Percentiles rank a stretch among this genome's conserved stretches.
phyloP scores from a whole-genome alignment of 73 alveolate genomes.

The Stentor roeselii region DNA sequence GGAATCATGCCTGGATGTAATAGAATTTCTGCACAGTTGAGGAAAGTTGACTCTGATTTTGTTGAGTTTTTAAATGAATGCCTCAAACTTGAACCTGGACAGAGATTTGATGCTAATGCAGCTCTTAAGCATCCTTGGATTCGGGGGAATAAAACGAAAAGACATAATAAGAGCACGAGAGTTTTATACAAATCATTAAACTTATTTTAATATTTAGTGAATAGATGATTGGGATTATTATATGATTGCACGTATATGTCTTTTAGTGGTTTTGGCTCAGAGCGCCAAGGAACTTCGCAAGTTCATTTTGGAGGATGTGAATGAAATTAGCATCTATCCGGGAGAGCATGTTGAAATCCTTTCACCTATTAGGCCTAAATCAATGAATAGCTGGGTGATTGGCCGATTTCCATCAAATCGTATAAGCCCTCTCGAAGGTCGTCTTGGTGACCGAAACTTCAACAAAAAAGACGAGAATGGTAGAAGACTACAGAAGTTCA shows the following conservation, averaged over 20 bases:
- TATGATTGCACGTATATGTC: background rate
- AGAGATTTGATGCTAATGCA: too few relatives aligned
- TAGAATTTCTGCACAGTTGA: too few relatives aligned
- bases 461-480: background rate
- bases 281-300: background rate
- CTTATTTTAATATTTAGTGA: too few relatives aligned
- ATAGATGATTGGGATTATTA: background rate
- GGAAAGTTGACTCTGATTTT: too few relatives aligned
- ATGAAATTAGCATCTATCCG: background rate
- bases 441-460: background rate
- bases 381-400: background rate
- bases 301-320: background rate
- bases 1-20: too few relatives aligned
- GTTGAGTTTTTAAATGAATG: too few relatives aligned
- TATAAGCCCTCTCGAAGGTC: constrained; percentile 4
- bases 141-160: too few relatives aligned
- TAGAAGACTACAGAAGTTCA: background rate
- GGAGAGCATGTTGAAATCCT: background rate
- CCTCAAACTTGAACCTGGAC: too few relatives aligned
- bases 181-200: too few relatives aligned
- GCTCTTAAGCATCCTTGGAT: too few relatives aligned
- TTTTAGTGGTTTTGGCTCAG: background rate
- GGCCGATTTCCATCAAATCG: constrained; percentile 12
- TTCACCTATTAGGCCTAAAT: background rate
- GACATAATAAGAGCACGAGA: too few relatives aligned